Conservation (phyloP, 2,329 filamentous ascomycete species). For the Cryphonectria parasitica region DNA sequence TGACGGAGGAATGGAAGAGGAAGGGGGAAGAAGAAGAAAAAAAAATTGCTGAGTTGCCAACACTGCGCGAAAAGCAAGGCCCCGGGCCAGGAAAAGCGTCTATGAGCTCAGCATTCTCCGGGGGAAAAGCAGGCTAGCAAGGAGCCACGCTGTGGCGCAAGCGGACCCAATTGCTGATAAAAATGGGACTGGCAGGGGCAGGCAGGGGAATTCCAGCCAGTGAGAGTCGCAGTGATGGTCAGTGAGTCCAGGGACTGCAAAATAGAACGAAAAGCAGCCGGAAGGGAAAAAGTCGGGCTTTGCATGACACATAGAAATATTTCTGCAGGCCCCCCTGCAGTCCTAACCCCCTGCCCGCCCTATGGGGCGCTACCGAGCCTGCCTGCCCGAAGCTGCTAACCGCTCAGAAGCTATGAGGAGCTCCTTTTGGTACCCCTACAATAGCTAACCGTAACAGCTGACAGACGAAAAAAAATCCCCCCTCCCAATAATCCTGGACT, state of each 20-base stretch:
- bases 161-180: slow-evolving; percentile 9
- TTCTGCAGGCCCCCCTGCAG: not conserved
- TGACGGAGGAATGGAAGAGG: slow-evolving; percentile 9
- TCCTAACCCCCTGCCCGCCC: not conserved
- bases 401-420: not conserved
- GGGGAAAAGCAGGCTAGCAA: slow-evolving; percentile 9
- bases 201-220: slow-evolving; percentile 20
- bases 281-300: slow-evolving; percentile 19
- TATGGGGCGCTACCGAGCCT: not conserved
- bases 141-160: slow-evolving; percentile 25
- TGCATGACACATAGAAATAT: not conserved
- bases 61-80: slow-evolving; percentile 22
- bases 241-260: slow-evolving; percentile 18
- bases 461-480: not conserved
- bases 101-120: slow-evolving; percentile 26
- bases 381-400: not conserved
- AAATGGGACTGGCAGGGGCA: slow-evolving; percentile 18
- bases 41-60: slow-evolving; percentile 15
- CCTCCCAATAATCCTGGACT: not conserved
- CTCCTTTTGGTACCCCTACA: not conserved
- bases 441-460: not conserved
- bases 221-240: slow-evolving; percentile 28
- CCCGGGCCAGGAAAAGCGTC: slow-evolving; percentile 22
- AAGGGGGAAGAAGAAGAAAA: slow-evolving; percentile 13
- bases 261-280: slow-evolving; percentile 26